Evolutionary conservation across 495 filamentous ascomycete species (phyloP), one percentile per base, ranked within the genome.

Genomic region (Lasiosphaeria miniovina): DNA sequence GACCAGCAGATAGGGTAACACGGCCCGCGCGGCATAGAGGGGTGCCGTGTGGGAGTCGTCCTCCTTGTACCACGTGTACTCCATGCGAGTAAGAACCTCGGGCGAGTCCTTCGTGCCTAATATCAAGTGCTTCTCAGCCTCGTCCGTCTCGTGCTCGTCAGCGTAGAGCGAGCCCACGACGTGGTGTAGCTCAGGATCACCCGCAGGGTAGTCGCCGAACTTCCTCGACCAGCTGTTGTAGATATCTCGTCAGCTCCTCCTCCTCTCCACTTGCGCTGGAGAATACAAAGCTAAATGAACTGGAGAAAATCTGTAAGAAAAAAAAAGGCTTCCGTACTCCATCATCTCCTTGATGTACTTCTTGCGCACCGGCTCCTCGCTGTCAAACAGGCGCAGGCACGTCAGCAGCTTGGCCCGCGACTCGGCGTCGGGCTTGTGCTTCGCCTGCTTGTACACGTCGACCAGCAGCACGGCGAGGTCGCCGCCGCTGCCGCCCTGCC

Each of bases 101-200:
- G 91, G 84, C 10, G 91, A 95, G 70, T 94, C 91, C 62, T 88
- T 90, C 9, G 92, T 98, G 61, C 94, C 94, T 35, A 98, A 81
- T 17, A 91, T 71, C 49, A 99, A 80, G 75, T 99, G 94, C 64
- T 85, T 84, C 72, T 99, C 94, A 12, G 95, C 93, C 38, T 95
- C 92, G 75, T 96, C 96, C 10, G 87, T 84, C 52, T 96, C 90
- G 70, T 90, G 85, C 67, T 96, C 93, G 73, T 95, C 90, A 10
- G 91, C 92, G 69, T 89, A 96, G 34, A 98, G 78, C 8, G 85
- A 87, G 46, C 94, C 94, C 24, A 88, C 88, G 52, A 95, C 92
- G 75, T 98, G 93, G 70, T 99, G 94, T 58, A 99, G 78, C 60
- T 98, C 95, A 5, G 95, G 90, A 65, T 99, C 94, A 49, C 94